Conservation (phyloP, 2,329 filamentous ascomycete genomes). For the Fusarium temperatum region DNA sequence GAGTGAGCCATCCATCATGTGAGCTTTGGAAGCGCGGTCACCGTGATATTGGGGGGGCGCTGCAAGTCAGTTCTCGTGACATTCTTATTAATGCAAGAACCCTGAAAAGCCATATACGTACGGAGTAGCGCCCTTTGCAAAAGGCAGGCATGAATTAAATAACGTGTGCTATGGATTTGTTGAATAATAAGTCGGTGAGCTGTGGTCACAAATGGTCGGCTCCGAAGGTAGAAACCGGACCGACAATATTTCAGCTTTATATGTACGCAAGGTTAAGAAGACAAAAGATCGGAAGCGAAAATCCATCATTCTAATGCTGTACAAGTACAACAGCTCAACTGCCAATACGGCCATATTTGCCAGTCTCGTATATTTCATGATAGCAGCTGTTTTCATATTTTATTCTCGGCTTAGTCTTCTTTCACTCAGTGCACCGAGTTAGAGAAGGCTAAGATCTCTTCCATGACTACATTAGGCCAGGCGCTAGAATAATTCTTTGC, state of each 20-base stretch:
- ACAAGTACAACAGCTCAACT: background rate
- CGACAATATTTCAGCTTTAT: background rate
- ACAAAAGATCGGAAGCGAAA: background rate
- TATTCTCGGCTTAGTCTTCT: background rate
- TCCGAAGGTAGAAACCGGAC: conserved; percentile 4
- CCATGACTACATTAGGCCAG: background rate
- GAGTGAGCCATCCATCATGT: background rate
- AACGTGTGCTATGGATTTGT: background rate
- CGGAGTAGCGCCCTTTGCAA: background rate
- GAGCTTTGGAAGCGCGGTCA: background rate
- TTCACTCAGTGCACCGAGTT: background rate
- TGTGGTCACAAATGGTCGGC: background rate
- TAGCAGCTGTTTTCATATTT: background rate
- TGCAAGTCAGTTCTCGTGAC: conserved; percentile 20
- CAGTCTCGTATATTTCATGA: background rate
- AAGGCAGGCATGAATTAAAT: background rate
- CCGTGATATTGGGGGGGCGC: conserved; percentile 3
- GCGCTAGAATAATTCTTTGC: conserved; percentile 16
- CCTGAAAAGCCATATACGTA: background rate
- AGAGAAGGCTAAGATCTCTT: background rate
- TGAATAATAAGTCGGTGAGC: conserved; percentile 21
- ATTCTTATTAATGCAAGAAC: conserved; percentile 21
- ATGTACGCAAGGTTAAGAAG: background rate
- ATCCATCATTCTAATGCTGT: background rate
- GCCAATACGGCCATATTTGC: background rate